Percentiles rank a stretch among this genome's conserved stretches.
Conservation (phyloP, 352 stramenopile species). For the Phytophthora vignae region DNA sequence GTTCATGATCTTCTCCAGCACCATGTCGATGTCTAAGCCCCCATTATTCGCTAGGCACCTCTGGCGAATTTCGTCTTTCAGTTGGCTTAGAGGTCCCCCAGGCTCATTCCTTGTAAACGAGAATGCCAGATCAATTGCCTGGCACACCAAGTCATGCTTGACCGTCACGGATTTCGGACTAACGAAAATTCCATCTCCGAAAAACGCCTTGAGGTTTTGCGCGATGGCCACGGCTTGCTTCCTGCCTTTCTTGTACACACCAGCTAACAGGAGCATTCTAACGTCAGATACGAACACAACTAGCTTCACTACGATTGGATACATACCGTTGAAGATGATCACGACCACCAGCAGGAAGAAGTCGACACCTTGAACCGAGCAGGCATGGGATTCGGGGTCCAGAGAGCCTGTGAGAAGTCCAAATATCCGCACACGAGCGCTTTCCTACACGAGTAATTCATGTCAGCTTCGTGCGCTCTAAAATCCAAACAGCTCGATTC, state of each 20-base stretch:
- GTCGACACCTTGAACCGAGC: constrained; percentile 75
- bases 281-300: background rate
- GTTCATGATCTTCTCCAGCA: constrained; percentile 81
- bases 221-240: constrained; percentile 74
- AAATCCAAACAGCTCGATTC: background rate
- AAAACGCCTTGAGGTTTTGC: constrained; percentile 73
- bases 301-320: background rate
- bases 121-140: constrained; percentile 80
- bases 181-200: constrained; percentile 75
- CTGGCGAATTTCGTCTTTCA: constrained; percentile 68
- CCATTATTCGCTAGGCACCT: constrained; percentile 35
- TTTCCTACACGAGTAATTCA: constrained; percentile 50
- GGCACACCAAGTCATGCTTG: constrained; percentile 68
- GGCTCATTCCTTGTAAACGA: constrained; percentile 63
- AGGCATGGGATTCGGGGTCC: constrained; percentile 79
- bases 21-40: constrained; percentile 70
- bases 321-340: constrained; percentile 79
- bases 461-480: constrained; percentile 2
- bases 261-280: constrained; percentile 41
- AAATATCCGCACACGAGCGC: constrained; percentile 71
- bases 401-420: constrained; percentile 75
- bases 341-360: constrained; percentile 83
- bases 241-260: constrained; percentile 71
- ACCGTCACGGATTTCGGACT: constrained; percentile 58
- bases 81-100: constrained; percentile 44